A percentile compares a stretch with the other conserved stretches of the same genome.
These are phyloP conservation scores for Cicer chorassanicum DNA, from an alignment of 306 rosid species.

Conservation along the genomic window DNA sequence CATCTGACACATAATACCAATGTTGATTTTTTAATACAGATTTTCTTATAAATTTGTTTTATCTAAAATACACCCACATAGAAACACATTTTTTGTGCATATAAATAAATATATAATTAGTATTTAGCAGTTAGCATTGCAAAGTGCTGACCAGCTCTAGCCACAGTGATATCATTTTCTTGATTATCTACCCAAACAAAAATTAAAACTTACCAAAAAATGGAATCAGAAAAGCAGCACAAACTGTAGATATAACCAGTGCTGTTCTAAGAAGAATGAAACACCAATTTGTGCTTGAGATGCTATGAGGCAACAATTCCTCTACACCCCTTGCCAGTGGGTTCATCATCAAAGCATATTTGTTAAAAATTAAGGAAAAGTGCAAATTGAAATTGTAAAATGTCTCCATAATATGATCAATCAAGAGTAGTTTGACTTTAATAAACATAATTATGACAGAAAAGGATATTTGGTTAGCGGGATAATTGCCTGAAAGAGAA, in stretches of 20 bases:
- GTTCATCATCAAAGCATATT: constrained; percentile 79
- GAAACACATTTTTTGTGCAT: not conserved
- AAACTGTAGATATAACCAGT: constrained; percentile 66
- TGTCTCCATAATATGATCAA: constrained; percentile 30
- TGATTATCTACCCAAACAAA: constrained; percentile 23
- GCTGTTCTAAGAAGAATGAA: constrained; percentile 67
- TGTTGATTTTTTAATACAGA: not conserved
- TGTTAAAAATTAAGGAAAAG: constrained; percentile 63
- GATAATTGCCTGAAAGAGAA: constrained; percentile 65
- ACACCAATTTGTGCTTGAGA: constrained; percentile 63
- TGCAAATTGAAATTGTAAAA: not conserved
- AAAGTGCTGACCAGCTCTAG: not conserved
- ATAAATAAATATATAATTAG: not conserved
- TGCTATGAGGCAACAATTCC: constrained; percentile 67
- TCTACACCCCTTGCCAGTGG: constrained; percentile 82
- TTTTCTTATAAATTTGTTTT: not conserved
- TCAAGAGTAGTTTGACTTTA: constrained; percentile 32
- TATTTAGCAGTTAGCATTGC: constrained; percentile 6
- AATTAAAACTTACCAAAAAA: constrained; percentile 65
- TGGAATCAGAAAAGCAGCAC: constrained; percentile 77
- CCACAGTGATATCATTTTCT: constrained; percentile 14
- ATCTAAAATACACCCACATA: not conserved
- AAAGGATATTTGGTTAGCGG: constrained; percentile 92
- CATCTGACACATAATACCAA: not conserved
- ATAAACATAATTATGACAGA: constrained; percentile 21